Conservation (phyloP, 768 basidiomycete species). For the Collybia nuda region DNA sequence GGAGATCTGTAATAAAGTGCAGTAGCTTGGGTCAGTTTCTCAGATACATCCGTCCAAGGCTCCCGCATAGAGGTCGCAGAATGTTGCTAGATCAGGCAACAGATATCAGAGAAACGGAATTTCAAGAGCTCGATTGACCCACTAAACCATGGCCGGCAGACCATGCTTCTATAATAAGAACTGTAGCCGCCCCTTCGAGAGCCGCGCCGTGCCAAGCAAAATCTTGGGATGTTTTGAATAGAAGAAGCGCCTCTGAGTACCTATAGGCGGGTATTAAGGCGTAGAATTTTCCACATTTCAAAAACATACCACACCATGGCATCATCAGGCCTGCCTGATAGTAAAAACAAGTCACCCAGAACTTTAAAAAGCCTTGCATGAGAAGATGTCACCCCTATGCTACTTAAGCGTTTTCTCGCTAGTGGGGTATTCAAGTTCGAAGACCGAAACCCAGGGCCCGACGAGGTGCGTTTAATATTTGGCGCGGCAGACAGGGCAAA, state of each 20-base stretch:
- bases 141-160: constrained; percentile 71
- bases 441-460: constrained; percentile 51
- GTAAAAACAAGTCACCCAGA: constrained; percentile 83
- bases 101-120: constrained; percentile 10
- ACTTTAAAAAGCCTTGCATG: constrained; percentile 88
- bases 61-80: constrained; percentile 54
- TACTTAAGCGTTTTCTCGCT: constrained; percentile 61
- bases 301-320: constrained; percentile 70
- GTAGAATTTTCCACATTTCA: neutral
- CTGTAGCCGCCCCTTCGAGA: constrained; percentile 81
- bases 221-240: constrained; percentile 78
- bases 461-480: constrained; percentile 54
- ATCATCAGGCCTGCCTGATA: constrained; percentile 85
- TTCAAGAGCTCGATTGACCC: constrained; percentile 26
- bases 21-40: constrained; percentile 69
- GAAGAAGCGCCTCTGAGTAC: constrained; percentile 81
- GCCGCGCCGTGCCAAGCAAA: constrained; percentile 87
- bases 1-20: constrained; percentile 63
- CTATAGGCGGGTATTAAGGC: constrained; percentile 30
- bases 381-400: constrained; percentile 68
- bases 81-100: constrained; percentile 44
- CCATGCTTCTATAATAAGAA: constrained; percentile 84
- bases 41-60: constrained; percentile 74
- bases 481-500: constrained; percentile 39
- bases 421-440: constrained; percentile 46